Evolutionary conservation across 2,329 filamentous ascomycete genomes (phyloP).

Genomic region (Cordyceps pruinosa): DNA sequence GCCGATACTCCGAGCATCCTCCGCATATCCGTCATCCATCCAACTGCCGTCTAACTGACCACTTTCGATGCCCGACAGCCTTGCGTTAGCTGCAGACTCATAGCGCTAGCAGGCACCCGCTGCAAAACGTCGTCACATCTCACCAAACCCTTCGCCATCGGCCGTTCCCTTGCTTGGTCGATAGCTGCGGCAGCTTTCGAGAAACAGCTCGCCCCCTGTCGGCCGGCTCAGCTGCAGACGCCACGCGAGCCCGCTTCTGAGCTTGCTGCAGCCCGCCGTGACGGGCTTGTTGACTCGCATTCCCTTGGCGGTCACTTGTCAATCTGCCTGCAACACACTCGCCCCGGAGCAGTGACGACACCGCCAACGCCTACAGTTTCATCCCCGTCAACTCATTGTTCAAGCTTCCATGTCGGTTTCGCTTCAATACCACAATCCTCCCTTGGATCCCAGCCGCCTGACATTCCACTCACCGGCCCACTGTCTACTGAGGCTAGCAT

Average conservation of each 20-base stretch:
- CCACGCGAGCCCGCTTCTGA: not conserved
- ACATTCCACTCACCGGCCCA: slow-evolving; percentile 2
- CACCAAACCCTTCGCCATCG: not conserved
- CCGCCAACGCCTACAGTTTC: not conserved
- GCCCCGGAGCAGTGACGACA: not conserved
- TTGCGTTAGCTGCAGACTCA: not conserved
- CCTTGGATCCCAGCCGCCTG: not conserved
- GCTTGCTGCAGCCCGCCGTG: not conserved
- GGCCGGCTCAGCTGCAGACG: slow-evolving; percentile 2
- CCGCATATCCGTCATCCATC: not conserved
- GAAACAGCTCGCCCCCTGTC: not conserved
- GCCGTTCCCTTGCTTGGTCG: not conserved
- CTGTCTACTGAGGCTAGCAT: slow-evolving; percentile 7
- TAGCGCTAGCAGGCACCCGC: slow-evolving; percentile 8
- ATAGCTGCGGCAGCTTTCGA: not conserved
- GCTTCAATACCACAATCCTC: not conserved
- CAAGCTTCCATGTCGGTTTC: not conserved
- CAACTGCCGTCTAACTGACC: not conserved
- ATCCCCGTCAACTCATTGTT: not conserved
- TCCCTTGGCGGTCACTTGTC: not conserved
- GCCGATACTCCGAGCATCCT: slow-evolving; percentile 4
- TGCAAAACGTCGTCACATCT: not conserved
- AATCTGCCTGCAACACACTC: not conserved
- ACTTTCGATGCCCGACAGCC: not conserved
- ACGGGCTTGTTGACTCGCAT: not conserved